Base-by-base conservation (phyloP, 2,329 filamentous ascomycete species). In the Periconia sp. region DNA sequence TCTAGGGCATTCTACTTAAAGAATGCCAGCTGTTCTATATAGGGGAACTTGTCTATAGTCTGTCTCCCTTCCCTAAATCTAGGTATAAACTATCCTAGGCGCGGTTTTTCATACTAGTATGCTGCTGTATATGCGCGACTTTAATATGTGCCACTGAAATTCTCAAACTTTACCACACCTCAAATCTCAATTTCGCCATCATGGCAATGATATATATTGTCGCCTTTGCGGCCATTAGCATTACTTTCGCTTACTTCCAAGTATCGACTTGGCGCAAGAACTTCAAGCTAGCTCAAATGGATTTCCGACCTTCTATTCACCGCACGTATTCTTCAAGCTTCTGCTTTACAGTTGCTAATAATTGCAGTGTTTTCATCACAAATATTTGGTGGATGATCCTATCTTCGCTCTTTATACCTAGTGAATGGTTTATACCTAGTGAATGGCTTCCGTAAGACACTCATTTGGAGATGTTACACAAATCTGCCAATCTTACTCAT, bases 301-400 rank as follows among this genome's bases (percentile, higher is more conserved):
- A 18, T 13, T 34, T 22, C 32, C 32, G 12, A 34, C 32, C 5
- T 34, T 34, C 16, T 34, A 34, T 22, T 34, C 32, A 5, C 32
- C 32, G 15, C 22, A 22, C 5, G 32, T 22, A 9, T 13, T n/a
- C 29, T 32, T 4, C 4, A 32, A 5, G 29, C 16, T 4, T 8
- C 23, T 8, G 8, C 23, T 25, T 25, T 8, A 12, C 7, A 9
- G 3, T 19, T 34, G 32, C 16, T 22, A 11, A 4, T 12, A 12
- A 16, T 34, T 3, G 32, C 18, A 22, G 32, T 12, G 18, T 34
- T 3, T 22, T 21, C 19, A 34, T 34, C 16, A 34, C 32, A 3
- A 18, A 34, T n/a, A 21, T 34, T 8, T 34, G 32, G 32, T 34
- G 32, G 32, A 19, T 34, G 9, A 22, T 34, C 16, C 15, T 22